These are phyloP conservation scores for Coemansia sp. DNA, from an alignment of 192 early-diverging fungal genomes.

Conservation along the genomic window DNA sequence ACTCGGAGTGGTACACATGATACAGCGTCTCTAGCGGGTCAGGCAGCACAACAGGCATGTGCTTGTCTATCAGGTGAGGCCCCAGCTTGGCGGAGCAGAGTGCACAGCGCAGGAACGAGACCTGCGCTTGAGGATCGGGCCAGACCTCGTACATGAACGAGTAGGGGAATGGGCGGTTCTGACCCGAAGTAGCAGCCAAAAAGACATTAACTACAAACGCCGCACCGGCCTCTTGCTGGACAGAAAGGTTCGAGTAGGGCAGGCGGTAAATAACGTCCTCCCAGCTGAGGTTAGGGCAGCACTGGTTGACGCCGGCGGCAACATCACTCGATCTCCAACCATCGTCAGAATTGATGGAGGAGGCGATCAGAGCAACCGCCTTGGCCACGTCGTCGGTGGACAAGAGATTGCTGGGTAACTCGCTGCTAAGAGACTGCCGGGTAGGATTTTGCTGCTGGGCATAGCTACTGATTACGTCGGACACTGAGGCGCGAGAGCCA, in stretches of 20 bases:
- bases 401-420: conserved; percentile 2
- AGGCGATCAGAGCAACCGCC: conserved; percentile 43
- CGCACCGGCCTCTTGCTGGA: conserved; percentile 40
- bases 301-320: conserved; percentile 29
- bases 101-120: conserved; percentile 39
- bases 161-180: conserved; percentile 48
- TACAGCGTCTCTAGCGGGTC: conserved; percentile 52
- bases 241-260: conserved; percentile 27
- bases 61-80: conserved; percentile 40
- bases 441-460: conserved; percentile 12
- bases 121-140: conserved; percentile 46
- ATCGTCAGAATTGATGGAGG: conserved; percentile 15
- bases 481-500: conserved; percentile 25
- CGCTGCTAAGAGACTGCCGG: conserved; percentile 5
- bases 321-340: conserved; percentile 34
- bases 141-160: conserved; percentile 55
- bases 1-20: conserved; percentile 43
- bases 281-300: conserved; percentile 41
- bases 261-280: conserved; percentile 51
- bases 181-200: conserved; percentile 34
- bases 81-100: conserved; percentile 24
- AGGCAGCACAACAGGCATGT: conserved; percentile 39
- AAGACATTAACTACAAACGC: conserved; percentile 39
- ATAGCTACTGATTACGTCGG: conserved; percentile 29
- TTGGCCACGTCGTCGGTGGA: conserved; percentile 40